Base-by-base conservation (phyloP, 2,329 filamentous ascomycete species). In the Talaromyces albobiverticillius region DNA sequence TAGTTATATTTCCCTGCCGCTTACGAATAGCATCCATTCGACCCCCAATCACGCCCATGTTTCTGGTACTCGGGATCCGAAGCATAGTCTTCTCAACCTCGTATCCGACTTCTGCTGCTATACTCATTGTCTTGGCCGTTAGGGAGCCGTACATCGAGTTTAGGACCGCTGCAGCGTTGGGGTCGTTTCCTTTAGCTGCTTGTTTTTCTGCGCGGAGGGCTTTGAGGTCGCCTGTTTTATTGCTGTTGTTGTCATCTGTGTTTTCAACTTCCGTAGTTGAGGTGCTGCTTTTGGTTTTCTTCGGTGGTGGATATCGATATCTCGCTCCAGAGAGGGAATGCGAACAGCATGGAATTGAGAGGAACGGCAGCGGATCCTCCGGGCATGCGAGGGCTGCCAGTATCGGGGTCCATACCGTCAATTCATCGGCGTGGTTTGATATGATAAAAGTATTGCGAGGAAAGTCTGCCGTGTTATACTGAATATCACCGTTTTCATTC, bases 271-370 rank as follows among this genome's bases (percentile, higher is more conserved):
- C 16, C 5, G 42, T 9, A 29, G n/a, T 11, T 20, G 6, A 14
- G 4, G 16, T 42, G 14, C 32, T 25, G 22, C 4, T 20, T 26
- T 16, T 72, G 65, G 59, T 80, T 79, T 48, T 49, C 14, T 59
- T 63, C 1, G 64, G 62, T 9, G 71, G 64, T 0, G 68, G 67
- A 50, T 76, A 76, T 1, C 94, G 85, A 67, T 87, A 94, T 56
- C 77, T 71, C 2, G 83, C 82, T 1, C 94, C 94, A 0, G 85
- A 84, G 2, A 99, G 83, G 55, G 88, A 82, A 73, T 97, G 91
- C 60, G 90, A 95, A 75, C 94, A 99, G 75, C 94, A 99, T 1
- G 94, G 94, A 42, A 99, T 96, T 62, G 89, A 88, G 58, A 99
- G 84, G 70, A 96, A 99, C 0, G 91, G 88, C 10, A 87, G 88